Evolutionary conservation across 1,139 yeast species (phyloP), one percentile per base, ranked within the genome.

Genomic region (Blastobotrys malaysiensis): DNA sequence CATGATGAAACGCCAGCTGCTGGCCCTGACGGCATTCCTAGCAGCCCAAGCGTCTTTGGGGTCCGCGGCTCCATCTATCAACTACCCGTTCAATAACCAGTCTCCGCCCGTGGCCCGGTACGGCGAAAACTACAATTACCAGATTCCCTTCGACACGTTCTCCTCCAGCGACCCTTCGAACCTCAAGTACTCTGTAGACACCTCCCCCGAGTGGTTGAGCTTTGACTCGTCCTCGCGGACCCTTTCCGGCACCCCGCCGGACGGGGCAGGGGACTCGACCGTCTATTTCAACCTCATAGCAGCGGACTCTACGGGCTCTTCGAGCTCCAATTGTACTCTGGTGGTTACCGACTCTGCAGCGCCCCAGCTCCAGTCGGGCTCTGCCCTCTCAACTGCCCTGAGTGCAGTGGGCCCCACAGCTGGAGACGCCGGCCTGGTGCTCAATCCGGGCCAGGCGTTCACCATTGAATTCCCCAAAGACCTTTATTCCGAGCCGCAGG

Each of bases 31-130:
- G 39, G 39, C 39, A n/a, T 31, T 46, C 16, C 20, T 46, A 9
- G 46, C 46, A 14, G 20, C 43, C 13, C 46, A 45, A n/a, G 45
- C 49, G 9, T 19, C 45, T 7, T 19, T 46, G 9, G 27, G 20
- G n/a, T 45, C 21, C 26, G 52, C 49, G 4, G 36, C 52, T 11
- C 84, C 84, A 1, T 79, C 80, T 59, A 78, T 82, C 56, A 90
- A 91, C 47, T 91, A 86, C 74, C 95, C 97, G 6, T 80, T 93
- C 65, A 73, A 79, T 60, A 83, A 84, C 65, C 99, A 93, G 70
- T 77, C 83, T 43, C 98, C 98, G 16, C 86, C 90, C 43, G 88
- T 93, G 11, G 97, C 96, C 3, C 77, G 96, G 56, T 80, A 82
- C 16, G 81, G 82, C 59, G 74, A 81, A 60, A 65, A 69, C 1